These are phyloP conservation scores for Apiotrichum sp. DNA, from an alignment of 1,284 basidiomycete species.

Conservation along the genomic window DNA sequence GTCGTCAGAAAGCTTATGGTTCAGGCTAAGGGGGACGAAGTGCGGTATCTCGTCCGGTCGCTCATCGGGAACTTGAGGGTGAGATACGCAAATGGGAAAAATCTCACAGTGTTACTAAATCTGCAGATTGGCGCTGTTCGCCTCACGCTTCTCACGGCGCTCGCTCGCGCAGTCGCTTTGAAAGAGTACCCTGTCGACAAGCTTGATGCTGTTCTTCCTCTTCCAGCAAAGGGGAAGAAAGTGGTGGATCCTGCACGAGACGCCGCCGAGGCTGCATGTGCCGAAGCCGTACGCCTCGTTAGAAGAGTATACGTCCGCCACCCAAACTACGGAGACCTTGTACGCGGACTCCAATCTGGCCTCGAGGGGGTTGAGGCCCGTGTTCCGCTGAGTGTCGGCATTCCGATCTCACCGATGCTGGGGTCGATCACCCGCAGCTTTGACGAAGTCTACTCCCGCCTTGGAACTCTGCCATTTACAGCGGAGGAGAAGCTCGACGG, in stretches of 20 bases:
- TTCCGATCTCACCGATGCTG: slow-evolving; percentile 51
- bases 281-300: slow-evolving; percentile 59
- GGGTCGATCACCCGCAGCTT: slow-evolving; percentile 65
- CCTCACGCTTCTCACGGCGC: slow-evolving; percentile 69
- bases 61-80: slow-evolving; percentile 76
- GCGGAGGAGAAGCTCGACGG: slow-evolving; percentile 83
- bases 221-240: slow-evolving; percentile 38
- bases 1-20: slow-evolving; percentile 77
- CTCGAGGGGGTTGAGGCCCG: slow-evolving; percentile 58
- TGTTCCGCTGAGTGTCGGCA: slow-evolving; percentile 69
- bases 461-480: slow-evolving; percentile 62
- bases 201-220: slow-evolving; percentile 46
- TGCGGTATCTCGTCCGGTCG: slow-evolving; percentile 73
- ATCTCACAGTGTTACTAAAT: no score
- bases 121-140: slow-evolving; percentile 75
- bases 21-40: slow-evolving; percentile 78
- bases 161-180: slow-evolving; percentile 74
- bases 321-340: slow-evolving; percentile 78
- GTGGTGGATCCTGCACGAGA: slow-evolving; percentile 50
- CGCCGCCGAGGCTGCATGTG: slow-evolving; percentile 52
- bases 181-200: slow-evolving; percentile 44
- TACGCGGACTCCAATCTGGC: slow-evolving; percentile 61
- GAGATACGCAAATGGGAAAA: slow-evolving; percentile 7
- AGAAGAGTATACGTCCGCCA: slow-evolving; percentile 77
- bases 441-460: slow-evolving; percentile 69